Conservation (phyloP, 140 eudicot species). For the Oenanthe javanica region DNA sequence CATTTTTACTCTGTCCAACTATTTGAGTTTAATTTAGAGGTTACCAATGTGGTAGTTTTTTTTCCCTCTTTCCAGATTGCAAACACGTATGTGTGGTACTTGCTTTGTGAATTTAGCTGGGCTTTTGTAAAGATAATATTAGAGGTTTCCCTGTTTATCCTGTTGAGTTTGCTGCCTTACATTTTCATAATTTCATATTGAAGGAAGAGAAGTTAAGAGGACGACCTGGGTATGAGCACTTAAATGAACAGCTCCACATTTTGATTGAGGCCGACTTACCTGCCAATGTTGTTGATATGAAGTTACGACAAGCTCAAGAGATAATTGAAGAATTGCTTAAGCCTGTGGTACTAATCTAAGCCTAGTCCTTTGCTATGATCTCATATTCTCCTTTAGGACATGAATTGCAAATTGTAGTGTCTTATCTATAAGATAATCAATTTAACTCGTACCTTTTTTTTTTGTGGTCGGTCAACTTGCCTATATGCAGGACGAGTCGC, state of each 20-base stretch:
- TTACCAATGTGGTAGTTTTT: background rate
- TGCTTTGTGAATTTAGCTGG: background rate
- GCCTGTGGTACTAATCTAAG: constrained; percentile 71
- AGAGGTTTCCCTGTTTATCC: background rate
- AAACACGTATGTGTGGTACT: background rate
- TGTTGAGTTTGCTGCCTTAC: background rate
- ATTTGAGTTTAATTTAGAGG: background rate
- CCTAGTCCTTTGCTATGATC: background rate
- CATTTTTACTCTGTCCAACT: background rate
- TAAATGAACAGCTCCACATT: constrained; percentile 86
- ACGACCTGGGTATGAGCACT: constrained; percentile 92
- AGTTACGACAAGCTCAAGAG: constrained; percentile 84
- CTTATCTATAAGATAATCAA: background rate
- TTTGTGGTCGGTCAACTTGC: background rate
- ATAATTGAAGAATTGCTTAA: constrained; percentile 82
- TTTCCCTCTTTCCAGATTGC: background rate
- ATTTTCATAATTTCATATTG: constrained; percentile 9
- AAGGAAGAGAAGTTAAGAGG: constrained; percentile 95
- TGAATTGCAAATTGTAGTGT: background rate
- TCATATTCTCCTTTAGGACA: background rate
- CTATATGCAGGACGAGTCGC: constrained; percentile 74
- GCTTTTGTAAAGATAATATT: background rate
- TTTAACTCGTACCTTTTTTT: background rate
- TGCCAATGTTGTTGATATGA: constrained; percentile 72
- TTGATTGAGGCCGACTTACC: constrained; percentile 96